These are phyloP conservation scores for Umbelopsis vinacea DNA, from an alignment of 192 early-diverging fungal species.

Conservation along the genomic window DNA sequence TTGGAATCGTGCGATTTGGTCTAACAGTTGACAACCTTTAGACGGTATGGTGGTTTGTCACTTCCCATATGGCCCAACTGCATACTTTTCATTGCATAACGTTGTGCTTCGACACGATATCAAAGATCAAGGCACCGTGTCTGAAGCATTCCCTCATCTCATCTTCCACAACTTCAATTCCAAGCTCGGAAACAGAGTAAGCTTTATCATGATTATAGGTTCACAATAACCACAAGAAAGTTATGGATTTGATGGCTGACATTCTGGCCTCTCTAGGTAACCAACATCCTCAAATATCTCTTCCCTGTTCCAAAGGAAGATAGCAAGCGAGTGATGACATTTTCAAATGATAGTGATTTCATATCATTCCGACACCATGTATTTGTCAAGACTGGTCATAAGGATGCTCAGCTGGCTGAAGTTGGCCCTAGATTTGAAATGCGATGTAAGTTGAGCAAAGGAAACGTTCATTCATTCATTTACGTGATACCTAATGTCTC, in stretches of 20 bases:
- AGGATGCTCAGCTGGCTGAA: slow-evolving; percentile 92
- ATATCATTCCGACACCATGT: slow-evolving; percentile 99
- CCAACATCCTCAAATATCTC: slow-evolving; percentile 91
- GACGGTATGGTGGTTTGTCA: slow-evolving; percentile 95
- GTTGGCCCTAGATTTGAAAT: slow-evolving; percentile 99
- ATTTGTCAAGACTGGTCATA: slow-evolving; percentile 85
- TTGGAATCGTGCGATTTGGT: no score
- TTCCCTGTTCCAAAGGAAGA: slow-evolving; percentile 98
- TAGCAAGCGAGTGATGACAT: slow-evolving; percentile 95
- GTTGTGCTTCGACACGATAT: slow-evolving; percentile 98
- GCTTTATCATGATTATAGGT: slow-evolving; percentile 1
- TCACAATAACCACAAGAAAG: not conserved
- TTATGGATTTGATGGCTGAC: not conserved
- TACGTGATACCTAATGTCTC: not conserved
- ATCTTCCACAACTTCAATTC: slow-evolving; percentile 95
- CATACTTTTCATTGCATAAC: slow-evolving; percentile 97
- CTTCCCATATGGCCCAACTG: slow-evolving; percentile 97
- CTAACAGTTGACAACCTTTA: slow-evolving; percentile 11
- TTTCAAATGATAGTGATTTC: slow-evolving; percentile 94
- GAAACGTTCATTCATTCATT: not conserved
- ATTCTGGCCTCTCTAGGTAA: slow-evolving; percentile 47
- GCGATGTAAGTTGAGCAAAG: slow-evolving; percentile 61
- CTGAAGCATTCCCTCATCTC: slow-evolving; percentile 95
- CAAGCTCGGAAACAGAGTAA: slow-evolving; percentile 81
- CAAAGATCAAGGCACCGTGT: slow-evolving; percentile 93